These are phyloP conservation scores for Botryosphaeria dothidea DNA, from an alignment of 2,329 filamentous ascomycete genomes.

Conservation along the genomic window DNA sequence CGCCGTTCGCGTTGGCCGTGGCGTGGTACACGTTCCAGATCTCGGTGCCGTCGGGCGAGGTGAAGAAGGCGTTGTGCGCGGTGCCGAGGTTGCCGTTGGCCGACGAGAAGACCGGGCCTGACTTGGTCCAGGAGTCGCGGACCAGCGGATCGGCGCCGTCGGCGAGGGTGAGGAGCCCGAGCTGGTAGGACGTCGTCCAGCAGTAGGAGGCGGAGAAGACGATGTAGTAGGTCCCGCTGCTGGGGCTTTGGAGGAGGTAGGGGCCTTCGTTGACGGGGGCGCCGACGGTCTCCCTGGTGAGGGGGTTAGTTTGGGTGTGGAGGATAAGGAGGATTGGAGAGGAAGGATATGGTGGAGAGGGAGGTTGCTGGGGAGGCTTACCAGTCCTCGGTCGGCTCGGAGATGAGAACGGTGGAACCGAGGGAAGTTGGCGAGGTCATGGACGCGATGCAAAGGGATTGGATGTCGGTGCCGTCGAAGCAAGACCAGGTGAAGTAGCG, in stretches of 20 bases:
- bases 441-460: conserved; percentile 45
- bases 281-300: conserved; percentile 44
- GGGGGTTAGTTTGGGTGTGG: not conserved
- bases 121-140: conserved; percentile 53
- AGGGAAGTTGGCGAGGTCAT: conserved; percentile 45
- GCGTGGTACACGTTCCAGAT: conserved; percentile 61
- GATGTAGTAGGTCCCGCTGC: conserved; percentile 53
- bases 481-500: conserved; percentile 60
- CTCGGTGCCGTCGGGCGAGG: conserved; percentile 55
- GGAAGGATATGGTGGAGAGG: not conserved
- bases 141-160: conserved; percentile 50
- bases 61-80: conserved; percentile 59
- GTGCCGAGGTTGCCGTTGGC: conserved; percentile 61
- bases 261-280: conserved; percentile 58
- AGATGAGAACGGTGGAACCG: conserved; percentile 51
- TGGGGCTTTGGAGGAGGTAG: conserved; percentile 51
- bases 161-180: conserved; percentile 57
- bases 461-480: conserved; percentile 44
- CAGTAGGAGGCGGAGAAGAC: conserved; percentile 59
- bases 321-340: not conserved
- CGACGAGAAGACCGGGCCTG: conserved; percentile 52
- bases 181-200: conserved; percentile 56
- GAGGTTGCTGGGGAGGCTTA: not conserved
- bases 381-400: conserved; percentile 53
- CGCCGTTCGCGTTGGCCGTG: conserved; percentile 49